phyloP scores from a whole-genome alignment of 129 eudicot genomes.

The Flaveria robusta region DNA sequence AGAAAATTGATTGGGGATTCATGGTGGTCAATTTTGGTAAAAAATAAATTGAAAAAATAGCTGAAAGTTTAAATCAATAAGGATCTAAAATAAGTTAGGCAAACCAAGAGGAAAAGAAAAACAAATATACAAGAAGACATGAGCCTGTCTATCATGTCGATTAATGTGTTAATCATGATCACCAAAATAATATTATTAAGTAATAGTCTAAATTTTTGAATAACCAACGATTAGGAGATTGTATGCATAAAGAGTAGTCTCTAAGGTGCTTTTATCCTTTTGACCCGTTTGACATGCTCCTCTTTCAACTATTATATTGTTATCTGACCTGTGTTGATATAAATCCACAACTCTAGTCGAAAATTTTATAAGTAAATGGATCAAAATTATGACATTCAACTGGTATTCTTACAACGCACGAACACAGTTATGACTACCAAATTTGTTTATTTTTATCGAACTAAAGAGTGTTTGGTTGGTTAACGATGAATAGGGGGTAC shows the following conservation, averaged over 20 bases:
- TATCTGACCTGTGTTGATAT: neutral
- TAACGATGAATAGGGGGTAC: conserved; percentile 74
- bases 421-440: neutral
- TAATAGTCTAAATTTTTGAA: neutral
- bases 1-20: too few relatives aligned
- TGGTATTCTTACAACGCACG: neutral
- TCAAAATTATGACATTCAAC: neutral
- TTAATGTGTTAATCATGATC: neutral
- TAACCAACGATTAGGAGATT: neutral
- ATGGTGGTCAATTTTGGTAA: too few relatives aligned
- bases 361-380: neutral
- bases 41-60: too few relatives aligned
- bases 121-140: too few relatives aligned
- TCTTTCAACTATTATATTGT: neutral
- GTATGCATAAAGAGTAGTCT: neutral
- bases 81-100: too few relatives aligned
- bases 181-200: neutral
- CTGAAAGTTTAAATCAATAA: too few relatives aligned
- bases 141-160: too few relatives aligned
- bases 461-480: conserved; percentile 14
- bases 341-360: neutral
- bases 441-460: neutral
- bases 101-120: too few relatives aligned
- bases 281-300: neutral
- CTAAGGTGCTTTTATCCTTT: neutral